Conservation (phyloP, 2,329 filamentous ascomycete genomes). For the Venturia aucupariae region DNA sequence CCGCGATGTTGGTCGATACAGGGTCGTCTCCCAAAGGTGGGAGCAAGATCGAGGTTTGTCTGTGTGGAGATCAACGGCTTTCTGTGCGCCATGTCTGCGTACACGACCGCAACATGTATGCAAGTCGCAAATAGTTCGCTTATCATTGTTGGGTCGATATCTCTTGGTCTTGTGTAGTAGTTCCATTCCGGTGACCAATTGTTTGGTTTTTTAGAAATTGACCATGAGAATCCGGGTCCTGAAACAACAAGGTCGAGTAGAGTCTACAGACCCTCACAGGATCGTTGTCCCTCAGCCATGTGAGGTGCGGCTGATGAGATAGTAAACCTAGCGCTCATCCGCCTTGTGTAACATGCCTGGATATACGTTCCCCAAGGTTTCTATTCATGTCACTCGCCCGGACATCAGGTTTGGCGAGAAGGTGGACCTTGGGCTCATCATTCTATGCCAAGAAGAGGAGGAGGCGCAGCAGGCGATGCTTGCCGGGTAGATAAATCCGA, state of each 20-base stretch:
- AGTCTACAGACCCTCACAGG: no score
- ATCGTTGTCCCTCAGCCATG: not conserved
- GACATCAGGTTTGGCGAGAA: no score
- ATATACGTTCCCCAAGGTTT: not conserved
- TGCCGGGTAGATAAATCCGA: not conserved
- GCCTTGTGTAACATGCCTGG: not conserved
- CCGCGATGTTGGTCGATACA: not conserved
- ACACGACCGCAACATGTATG: no score
- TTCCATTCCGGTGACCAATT: no score
- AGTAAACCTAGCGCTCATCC: not conserved
- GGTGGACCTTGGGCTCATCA: no score
- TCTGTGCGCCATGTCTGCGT: not conserved
- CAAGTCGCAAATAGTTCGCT: no score
- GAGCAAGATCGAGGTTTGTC: not conserved
- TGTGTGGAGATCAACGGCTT: not conserved
- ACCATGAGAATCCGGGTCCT: no score
- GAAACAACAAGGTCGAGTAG: no score
- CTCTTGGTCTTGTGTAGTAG: no score
- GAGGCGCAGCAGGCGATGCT: not conserved
- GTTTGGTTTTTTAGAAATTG: no score
- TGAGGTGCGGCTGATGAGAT: not conserved
- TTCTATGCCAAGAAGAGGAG: no score
- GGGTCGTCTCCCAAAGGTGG: not conserved
- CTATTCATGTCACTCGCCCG: not conserved
- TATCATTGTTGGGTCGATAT: no score